Base-by-base conservation (phyloP, 495 filamentous ascomycete species). In the Ascobolus immersus region DNA sequence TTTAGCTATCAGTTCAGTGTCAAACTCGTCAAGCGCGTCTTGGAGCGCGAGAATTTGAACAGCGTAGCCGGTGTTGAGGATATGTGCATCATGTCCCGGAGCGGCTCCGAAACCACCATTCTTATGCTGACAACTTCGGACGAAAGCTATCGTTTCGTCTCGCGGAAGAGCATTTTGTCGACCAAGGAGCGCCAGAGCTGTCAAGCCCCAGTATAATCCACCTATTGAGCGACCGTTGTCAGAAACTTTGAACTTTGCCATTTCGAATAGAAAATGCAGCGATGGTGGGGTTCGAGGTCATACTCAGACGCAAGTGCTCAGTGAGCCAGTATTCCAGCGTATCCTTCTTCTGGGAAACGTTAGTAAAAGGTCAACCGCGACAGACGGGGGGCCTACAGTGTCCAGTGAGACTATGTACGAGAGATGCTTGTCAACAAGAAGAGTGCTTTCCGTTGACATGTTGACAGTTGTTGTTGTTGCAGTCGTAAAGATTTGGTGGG, bases 241-340 rank as follows among this genome's bases (percentile, higher is more conserved):
- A n/a, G n/a, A n/a, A n/a, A n/a, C n/a, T n/a, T n/a, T n/a, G n/a
- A n/a, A n/a, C n/a, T n/a, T n/a, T n/a, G n/a, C n/a, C n/a, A n/a
- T n/a, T 27, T 27, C 25, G 5, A 27, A 4, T 11, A 27, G 25
- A 2, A 2, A 4, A 2, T 27, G 3, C 11, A 14, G 5, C 12
- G 28, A 31, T 2, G n/a, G 10, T 31, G 28, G n/a, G n/a, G n/a
- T n/a, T n/a, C n/a, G n/a, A n/a, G n/a, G n/a, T n/a, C 28, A 2
- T 31, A 31, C 28, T 31, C 21, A 94, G 59, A 29, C 86, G 77
- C 34, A 96, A 67, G 47, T 96, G 86, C 53, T 93, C 81, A 4
- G 89, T 94, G 42, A 93, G 63, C 71, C 81, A 90, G 56, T 94
- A 94, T 50, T 93, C 81, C 38, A 91, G 68, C 49, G 90, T 79